Evolutionary conservation across 2,329 filamentous ascomycete genomes (phyloP), one percentile per base, ranked within the genome.

Genomic region (Curvularia sp.): DNA sequence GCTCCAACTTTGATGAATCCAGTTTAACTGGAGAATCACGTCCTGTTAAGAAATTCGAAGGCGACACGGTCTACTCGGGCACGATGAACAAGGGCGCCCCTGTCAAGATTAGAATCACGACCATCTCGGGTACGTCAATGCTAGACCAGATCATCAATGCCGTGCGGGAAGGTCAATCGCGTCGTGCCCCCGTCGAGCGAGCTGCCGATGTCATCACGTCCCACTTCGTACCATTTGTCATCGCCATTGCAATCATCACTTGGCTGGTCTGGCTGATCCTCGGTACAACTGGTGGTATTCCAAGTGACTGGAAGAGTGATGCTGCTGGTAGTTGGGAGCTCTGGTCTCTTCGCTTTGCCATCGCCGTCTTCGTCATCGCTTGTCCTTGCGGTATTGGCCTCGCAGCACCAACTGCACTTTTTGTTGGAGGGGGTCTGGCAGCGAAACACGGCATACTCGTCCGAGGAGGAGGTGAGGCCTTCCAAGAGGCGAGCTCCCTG

Each of bases 311-410:
- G 68, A 77, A 87, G 12, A 82, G 85, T 13, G 68, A 71, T 18
- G 75, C 79, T 10, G 79, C 82, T 15, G 88, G 88, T n/a, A 86
- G 88, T 9, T 90, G 88, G 86, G 83, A 86, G 0, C 84, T 88
- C 1, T 94, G 91, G 81, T 89, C 90, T 2, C 83, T 95, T 44
- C 88, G 91, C 62, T 95, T 94, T 81, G 90, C 92, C 15, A 94
- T 96, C 67, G 86, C 92, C 6, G 91, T 95, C 12, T 95, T 96
- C 66, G 91, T 96, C 33, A 89, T 96, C 28, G 91, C 92, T 2
- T 96, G 92, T 70, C 92, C 92, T 1, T 96, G 92, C 69, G 92
- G 92, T 2, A 83, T 96, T 13, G 92, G 89, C 1, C 85, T 96
- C 7, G 92, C 92, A n/a, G 91, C 91, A 0, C 92, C 92, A 0